Evolutionary conservation across 345 rosid species (phyloP), one percentile per base, ranked within the genome.

Genomic region (Acer saccharum): DNA sequence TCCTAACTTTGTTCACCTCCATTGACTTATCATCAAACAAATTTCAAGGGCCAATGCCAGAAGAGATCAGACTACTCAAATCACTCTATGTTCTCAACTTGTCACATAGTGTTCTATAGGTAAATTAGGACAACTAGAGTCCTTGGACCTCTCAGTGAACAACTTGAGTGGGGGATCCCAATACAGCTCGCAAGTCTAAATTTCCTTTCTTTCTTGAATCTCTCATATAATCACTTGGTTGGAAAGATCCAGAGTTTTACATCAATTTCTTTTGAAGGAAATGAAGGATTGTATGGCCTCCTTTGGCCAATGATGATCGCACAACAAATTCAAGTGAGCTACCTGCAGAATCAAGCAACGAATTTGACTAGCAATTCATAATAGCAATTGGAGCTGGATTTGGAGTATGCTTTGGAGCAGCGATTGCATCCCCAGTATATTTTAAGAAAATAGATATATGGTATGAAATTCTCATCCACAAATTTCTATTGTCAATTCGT

Each of bases 381-480:
- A 32, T 90, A 66, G 13, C 80, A 32, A 82, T 79, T 0, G 92
- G 94, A 3, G 55, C 84, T 29, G 91, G 92, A 1, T 85, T 84
- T 18, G 94, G 92, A 0, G 60, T 74, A 0, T 91, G 91, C 7
- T 87, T 90, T 61, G 94, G 79, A 1, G 35, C 50, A 13, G 76
- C 74, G 1, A 75, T 87, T 73, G 87, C 85, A 18, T 89, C 89
- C 0, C 18, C 82, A 7, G 41, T 81, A 13, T 35, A 82, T 65
- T 82, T 79, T 71, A 83, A 75, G 79, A 77, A 57, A 74, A 80
- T 79, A 11, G 72, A 64, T 14, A 29, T 65, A 71, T 81, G 84
- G 79, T n/a, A n/a, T n/a, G n/a, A n/a, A n/a, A n/a, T n/a, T n/a
- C n/a, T n/a, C n/a, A n/a, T n/a, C n/a, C n/a, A 88, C 61, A 85